Evolutionary conservation across 2,329 filamentous ascomycete species (phyloP), one percentile per base, ranked within the genome.

Genomic region (Pseudogymnoascus sp.): DNA sequence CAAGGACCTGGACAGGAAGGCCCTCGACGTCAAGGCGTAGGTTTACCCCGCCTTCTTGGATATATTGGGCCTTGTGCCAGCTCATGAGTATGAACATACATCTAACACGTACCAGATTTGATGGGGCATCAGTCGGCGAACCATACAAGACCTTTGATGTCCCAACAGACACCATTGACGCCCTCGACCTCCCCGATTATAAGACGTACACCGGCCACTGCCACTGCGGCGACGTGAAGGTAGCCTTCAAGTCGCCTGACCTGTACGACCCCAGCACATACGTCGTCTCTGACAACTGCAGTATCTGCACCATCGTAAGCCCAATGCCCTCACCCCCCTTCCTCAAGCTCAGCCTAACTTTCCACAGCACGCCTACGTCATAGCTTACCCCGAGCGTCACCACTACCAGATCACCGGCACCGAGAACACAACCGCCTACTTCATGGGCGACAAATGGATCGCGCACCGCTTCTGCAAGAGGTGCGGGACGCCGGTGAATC

Each of bases 121-220:
- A 56, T 7, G 50, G 50, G 8, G 50, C 50, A 56, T 56, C 50
- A 18, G 4, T 33, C 11, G 50, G 50, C 3, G 50, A 56, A 14
- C 50, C 50, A 33, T 56, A 56, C n/a, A 56, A 56, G 50, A 31
- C 50, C n/a, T 33, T 56, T 21, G 50, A 56, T 14, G 50, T 56
- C 4, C 50, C 50, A 10, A 56, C 50, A 33, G 50, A 56, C 10
- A 8, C n/a, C 4, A 11, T 56, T n/a, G 50, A 56, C 3, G 50
- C 50, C 50, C 50, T 56, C 50, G 50, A 56, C n/a, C 50, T 56
- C 21, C 60, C 60, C 7, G 59, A 18, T 11, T 38, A 42, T 4
- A 60, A 60, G 59, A 40, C 33, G 18, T 60, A 60, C 59, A 60
- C 33, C 18, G 59, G 59, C 2, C 59, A 60, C 18, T 60, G 59